Evolutionary conservation across 805 yeast genomes (phyloP), one percentile per base, ranked within the genome.

Genomic region (Candida golubevii): DNA sequence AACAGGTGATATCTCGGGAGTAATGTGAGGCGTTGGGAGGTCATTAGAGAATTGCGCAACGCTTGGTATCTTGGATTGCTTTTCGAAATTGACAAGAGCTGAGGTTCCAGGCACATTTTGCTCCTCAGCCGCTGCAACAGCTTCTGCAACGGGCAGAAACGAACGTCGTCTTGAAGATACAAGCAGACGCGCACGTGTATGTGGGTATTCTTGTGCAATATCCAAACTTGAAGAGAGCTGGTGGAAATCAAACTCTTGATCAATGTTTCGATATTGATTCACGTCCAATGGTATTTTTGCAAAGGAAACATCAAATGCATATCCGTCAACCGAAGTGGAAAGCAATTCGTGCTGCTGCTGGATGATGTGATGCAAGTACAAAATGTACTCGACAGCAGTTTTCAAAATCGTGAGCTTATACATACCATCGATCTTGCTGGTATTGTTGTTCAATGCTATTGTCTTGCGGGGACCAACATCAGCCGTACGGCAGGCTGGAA

Each of bases 361-460:
- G 15, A 82, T 71, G 9, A 80, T 73, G 44, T 74, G 70, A 59
- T 85, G 89, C 39, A 86, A 69, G 56, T 85, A 83, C 48, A 79
- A 72, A 49, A 87, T 82, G 58, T 87, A 86, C 57, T 85, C 90
- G 23, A 87, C 95, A 0, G 91, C 80, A n/a, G 87, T 82, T 60
- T 86, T 89, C 35, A 87, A 66, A 27, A 87, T 84, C 4, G 89
- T 86, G 48, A 87, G 73, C 63, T 87, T 87, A 65, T 86, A 88
- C 81, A 87, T 83, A 14, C 85, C 84, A 47, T 79, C 83, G 43
- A 71, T 69, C 44, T 70, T 71, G 49, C 57, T 62, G 6, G 69
- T 68, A 43, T 63, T 66, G 40, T 53, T 57, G 36, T 28, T 35
- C 43, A 23, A 35, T 23, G 53, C 39, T 3, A 33, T 26, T 5